A percentile compares a stretch with the other conserved stretches of the same genome.
These are phyloP conservation scores for Corylus americana DNA, from an alignment of 306 rosid species.

Conservation along the genomic window DNA sequence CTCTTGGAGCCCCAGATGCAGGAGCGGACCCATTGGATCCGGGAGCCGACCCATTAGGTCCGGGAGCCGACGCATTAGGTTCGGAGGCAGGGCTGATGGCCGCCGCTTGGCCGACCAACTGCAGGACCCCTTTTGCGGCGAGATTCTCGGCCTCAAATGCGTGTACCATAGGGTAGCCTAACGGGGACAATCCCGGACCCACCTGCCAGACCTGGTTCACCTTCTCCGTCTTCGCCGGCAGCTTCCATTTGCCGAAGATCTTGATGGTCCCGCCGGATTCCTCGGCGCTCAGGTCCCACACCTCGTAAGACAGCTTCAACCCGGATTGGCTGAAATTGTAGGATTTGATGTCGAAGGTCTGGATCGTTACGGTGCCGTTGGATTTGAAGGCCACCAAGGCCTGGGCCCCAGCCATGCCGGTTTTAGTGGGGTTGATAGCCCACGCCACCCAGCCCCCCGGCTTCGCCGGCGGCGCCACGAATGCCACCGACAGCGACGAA, in stretches of 20 bases:
- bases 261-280: constrained; percentile 11
- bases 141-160: background rate
- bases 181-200: constrained; percentile 38
- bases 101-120: background rate
- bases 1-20: background rate
- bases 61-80: background rate
- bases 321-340: background rate
- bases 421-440: constrained; percentile 61
- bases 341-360: constrained; percentile 41
- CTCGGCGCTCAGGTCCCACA: constrained; percentile 37
- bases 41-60: background rate
- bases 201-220: constrained; percentile 73
- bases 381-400: constrained; percentile 49
- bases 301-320: constrained; percentile 32
- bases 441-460: constrained; percentile 67
- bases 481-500: constrained; percentile 64
- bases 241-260: constrained; percentile 43
- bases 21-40: too few species aligned
- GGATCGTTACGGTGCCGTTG: constrained; percentile 3
- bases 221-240: constrained; percentile 37
- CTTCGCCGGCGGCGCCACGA: constrained; percentile 32
- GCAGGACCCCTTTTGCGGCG: background rate
- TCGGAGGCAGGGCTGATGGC: background rate
- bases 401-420: constrained; percentile 59
- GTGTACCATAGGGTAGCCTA: constrained; percentile 22